Conservation (phyloP, 2,329 filamentous ascomycete genomes). For the Ophiosphaerella herpotricha region DNA sequence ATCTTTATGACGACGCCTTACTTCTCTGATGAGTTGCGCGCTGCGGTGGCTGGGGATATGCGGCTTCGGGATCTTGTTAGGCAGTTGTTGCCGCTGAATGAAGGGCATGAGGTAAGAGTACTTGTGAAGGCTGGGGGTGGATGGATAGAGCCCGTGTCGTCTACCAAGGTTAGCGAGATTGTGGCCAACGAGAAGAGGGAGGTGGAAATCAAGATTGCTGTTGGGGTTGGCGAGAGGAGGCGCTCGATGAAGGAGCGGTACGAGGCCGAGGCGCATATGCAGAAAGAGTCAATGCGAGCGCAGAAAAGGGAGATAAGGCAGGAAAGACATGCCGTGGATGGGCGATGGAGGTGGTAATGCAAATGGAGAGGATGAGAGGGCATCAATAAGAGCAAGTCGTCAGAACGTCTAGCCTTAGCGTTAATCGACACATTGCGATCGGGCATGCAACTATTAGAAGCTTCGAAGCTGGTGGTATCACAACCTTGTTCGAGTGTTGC, state of each 20-base stretch:
- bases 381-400: neutral
- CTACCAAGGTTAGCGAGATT: slow-evolving; percentile 7
- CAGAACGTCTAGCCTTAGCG: neutral
- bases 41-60: slow-evolving; percentile 13
- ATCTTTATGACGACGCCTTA: slow-evolving; percentile 3
- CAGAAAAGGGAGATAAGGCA: neutral
- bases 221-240: neutral
- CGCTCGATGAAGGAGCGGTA: no score
- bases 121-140: slow-evolving; percentile 12
- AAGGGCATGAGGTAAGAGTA: neutral
- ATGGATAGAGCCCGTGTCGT: slow-evolving; percentile 11
- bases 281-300: neutral
- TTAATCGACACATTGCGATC: neutral
- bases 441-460: neutral
- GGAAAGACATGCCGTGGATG: slow-evolving; percentile 5
- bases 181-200: slow-evolving; percentile 7
- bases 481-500: slow-evolving; percentile 20
- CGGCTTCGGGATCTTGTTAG: slow-evolving; percentile 13
- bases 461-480: neutral
- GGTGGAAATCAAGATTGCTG: slow-evolving; percentile 10
- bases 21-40: neutral
- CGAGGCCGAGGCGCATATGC: no score
- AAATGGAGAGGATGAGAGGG: slow-evolving; percentile 11
- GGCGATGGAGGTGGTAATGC: slow-evolving; percentile 10
- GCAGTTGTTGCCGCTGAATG: slow-evolving; percentile 8